These are phyloP conservation scores for Davidsoniella eucalypti DNA, from an alignment of 2,329 filamentous ascomycete species.

Conservation along the genomic window DNA sequence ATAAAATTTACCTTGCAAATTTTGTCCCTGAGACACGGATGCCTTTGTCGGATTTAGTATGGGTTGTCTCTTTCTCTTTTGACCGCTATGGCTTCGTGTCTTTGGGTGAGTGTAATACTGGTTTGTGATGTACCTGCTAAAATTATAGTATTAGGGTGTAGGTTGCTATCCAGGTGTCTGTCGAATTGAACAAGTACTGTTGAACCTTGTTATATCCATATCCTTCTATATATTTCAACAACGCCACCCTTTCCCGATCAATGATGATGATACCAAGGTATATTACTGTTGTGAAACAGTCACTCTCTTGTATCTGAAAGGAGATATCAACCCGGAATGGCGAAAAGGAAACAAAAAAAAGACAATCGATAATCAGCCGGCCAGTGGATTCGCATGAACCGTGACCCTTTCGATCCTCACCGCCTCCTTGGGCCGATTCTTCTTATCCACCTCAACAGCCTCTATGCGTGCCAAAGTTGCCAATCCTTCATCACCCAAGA, in stretches of 20 bases:
- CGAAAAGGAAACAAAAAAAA: background rate
- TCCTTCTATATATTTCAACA: no score
- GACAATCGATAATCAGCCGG: constrained; percentile 28
- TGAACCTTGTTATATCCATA: constrained; percentile 1
- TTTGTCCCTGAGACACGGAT: no score
- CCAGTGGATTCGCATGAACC: constrained; percentile 66
- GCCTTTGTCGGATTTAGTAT: no score
- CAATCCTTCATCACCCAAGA: constrained; percentile 47
- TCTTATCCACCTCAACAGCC: constrained; percentile 57
- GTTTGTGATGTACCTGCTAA: background rate
- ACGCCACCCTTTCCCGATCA: no score
- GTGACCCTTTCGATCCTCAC: constrained; percentile 52
- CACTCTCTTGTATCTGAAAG: no score
- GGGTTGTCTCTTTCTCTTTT: no score
- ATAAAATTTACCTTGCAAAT: no score
- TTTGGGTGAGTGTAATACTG: no score
- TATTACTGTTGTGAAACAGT: no score
- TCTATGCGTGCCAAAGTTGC: constrained; percentile 57
- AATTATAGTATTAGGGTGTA: background rate
- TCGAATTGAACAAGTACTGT: constrained; percentile 2
- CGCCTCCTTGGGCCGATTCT: constrained; percentile 52
- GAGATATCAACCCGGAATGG: background rate
- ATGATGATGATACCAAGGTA: no score
- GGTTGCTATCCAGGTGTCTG: background rate
- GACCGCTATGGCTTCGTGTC: no score